Conservation (phyloP, 1,284 basidiomycete genomes). For the Papiliotrema laurentii region DNA sequence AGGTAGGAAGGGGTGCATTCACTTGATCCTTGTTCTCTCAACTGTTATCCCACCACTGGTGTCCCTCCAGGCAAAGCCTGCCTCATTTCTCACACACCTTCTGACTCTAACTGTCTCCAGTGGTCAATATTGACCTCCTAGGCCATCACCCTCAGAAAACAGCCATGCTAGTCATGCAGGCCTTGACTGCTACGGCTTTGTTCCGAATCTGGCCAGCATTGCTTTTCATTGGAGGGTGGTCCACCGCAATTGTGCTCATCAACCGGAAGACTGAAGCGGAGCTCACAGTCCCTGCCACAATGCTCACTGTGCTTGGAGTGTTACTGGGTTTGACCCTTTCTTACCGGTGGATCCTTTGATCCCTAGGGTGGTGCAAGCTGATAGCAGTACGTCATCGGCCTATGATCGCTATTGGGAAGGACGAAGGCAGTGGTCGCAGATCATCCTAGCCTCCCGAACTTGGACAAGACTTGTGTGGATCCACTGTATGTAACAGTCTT, state of each 20-base stretch:
- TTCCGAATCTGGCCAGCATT: constrained; percentile 39
- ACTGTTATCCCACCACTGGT: too few species aligned
- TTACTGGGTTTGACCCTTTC: constrained; percentile 43
- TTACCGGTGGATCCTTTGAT: constrained; percentile 28
- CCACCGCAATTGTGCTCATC: constrained; percentile 32
- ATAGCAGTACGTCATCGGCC: constrained; percentile 64
- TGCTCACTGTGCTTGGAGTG: constrained; percentile 43
- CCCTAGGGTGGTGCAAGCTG: background rate
- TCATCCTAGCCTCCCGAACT: constrained; percentile 53
- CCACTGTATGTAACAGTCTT: constrained; percentile 26
- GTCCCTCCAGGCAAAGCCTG: too few species aligned
- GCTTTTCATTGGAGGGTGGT: constrained; percentile 39
- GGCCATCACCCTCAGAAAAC: constrained; percentile 31
- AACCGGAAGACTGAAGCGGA: constrained; percentile 28
- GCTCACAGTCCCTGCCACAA: constrained; percentile 32
- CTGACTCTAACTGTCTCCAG: constrained; percentile 19
- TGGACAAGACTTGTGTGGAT: constrained; percentile 44
- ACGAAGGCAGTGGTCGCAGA: constrained; percentile 63
- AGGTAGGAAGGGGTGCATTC: too few species aligned
- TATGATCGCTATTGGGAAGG: constrained; percentile 74
- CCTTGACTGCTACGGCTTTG: constrained; percentile 33
- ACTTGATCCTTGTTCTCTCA: too few species aligned
- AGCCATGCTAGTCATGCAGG: constrained; percentile 19
- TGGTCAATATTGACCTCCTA: constrained; percentile 20
- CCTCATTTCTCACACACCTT: constrained; percentile 20